A percentile compares a stretch with the other conserved stretches of the same genome.
These are phyloP conservation scores for Cryphonectria carpinicola DNA, from an alignment of 2,329 filamentous ascomycete genomes.

Conservation along the genomic window DNA sequence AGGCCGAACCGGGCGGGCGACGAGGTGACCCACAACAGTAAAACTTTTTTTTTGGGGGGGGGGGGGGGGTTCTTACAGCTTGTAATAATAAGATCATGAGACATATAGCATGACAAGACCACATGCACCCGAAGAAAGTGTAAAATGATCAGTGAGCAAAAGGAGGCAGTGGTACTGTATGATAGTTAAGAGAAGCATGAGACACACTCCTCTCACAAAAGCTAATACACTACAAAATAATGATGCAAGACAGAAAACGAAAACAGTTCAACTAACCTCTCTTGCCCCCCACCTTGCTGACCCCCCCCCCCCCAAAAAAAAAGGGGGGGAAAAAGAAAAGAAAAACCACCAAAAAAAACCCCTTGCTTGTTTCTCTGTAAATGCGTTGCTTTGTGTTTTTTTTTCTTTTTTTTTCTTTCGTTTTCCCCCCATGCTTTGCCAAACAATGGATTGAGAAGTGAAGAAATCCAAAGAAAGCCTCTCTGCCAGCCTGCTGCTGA, in stretches of 20 bases:
- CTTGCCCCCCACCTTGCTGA: background rate
- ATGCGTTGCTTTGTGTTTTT: slow-evolving; percentile 8
- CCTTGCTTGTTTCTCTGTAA: background rate
- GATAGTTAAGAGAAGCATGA: background rate
- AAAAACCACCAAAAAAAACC: background rate
- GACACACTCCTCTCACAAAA: background rate
- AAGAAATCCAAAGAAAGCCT: background rate
- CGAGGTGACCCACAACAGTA: no score
- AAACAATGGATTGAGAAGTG: background rate
- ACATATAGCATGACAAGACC: background rate
- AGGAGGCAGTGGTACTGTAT: background rate
- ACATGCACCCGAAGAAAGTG: background rate
- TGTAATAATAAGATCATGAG: background rate
- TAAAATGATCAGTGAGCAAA: background rate
- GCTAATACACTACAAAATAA: slow-evolving; percentile 6
- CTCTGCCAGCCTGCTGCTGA: background rate
- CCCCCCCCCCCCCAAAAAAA: no score
- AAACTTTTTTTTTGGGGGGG: background rate
- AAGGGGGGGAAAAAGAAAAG: no score
- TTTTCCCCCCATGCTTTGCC: background rate
- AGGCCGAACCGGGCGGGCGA: no score
- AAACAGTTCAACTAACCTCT: background rate
- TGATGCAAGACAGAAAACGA: slow-evolving; percentile 1
- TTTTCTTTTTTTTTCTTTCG: background rate
- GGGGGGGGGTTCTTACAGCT: background rate